Evolutionary conservation across 768 basidiomycete genomes (phyloP).

Genomic region (Boletus pseudo-olivaceus): DNA sequence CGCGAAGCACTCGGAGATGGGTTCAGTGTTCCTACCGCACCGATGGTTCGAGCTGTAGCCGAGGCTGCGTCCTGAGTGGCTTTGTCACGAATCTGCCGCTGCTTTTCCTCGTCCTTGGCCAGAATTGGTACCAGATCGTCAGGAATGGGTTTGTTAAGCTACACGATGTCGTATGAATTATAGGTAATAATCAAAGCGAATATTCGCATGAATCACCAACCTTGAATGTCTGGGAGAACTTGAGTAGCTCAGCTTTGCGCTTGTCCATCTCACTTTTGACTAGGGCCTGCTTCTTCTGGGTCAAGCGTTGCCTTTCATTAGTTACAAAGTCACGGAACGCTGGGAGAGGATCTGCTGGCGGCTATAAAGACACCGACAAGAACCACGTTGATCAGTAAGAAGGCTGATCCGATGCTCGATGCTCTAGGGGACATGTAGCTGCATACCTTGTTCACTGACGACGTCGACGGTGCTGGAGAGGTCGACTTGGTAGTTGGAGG

Average conservation of each 20-base stretch:
- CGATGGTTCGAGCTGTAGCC: conserved; percentile 65
- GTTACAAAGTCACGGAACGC: conserved; percentile 93
- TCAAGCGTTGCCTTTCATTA: conserved; percentile 83
- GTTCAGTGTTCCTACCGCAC: conserved; percentile 39
- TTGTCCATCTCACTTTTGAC: conserved; percentile 94
- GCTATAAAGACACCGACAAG: conserved; percentile 35
- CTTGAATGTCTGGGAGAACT: conserved; percentile 94
- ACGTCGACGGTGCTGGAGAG: conserved; percentile 55
- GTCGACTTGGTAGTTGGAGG: conserved; percentile 54
- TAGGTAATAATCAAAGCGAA: not conserved
- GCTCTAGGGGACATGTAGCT: not conserved
- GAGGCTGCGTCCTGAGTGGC: conserved; percentile 66
- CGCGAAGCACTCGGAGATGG: conserved; percentile 48
- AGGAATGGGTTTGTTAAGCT: conserved; percentile 95
- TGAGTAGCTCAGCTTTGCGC: conserved; percentile 86
- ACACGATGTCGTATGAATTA: not conserved
- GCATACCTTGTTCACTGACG: conserved; percentile 51
- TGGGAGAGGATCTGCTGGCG: conserved; percentile 70
- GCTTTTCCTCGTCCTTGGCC: conserved; percentile 91
- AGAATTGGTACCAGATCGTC: conserved; percentile 91
- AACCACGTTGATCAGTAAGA: conserved; percentile 7
- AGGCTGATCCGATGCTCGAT: not conserved
- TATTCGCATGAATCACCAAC: conserved; percentile 39
- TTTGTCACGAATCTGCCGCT: conserved; percentile 78
- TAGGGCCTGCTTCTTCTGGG: conserved; percentile 85